Percentiles rank a stretch among this genome's conserved stretches.
These are phyloP conservation scores for Plicaturopsis crispa DNA, from an alignment of 768 basidiomycete species.

Conservation along the genomic window DNA sequence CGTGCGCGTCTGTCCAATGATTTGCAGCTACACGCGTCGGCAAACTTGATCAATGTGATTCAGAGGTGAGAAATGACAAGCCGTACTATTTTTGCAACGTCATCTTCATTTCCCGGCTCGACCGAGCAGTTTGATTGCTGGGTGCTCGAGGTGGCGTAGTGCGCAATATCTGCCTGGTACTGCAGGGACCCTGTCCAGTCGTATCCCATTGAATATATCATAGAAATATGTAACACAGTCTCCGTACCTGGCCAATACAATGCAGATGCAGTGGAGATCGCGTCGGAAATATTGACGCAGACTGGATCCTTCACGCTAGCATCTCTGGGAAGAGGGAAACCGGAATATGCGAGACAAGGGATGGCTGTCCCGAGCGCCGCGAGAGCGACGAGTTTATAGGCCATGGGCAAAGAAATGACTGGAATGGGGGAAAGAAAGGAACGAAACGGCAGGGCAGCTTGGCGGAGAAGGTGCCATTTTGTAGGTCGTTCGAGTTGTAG, in stretches of 20 bases:
- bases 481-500: too few species aligned
- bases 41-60: neutral
- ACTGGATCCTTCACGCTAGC: neutral
- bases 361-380: too few species aligned
- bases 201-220: neutral
- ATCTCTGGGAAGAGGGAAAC: too few species aligned
- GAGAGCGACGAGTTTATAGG: too few species aligned
- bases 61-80: neutral
- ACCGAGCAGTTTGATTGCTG: slow-evolving; percentile 8
- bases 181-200: neutral
- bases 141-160: slow-evolving; percentile 2
- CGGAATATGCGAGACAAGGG: too few species aligned
- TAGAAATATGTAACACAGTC: neutral
- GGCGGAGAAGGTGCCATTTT: too few species aligned
- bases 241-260: slow-evolving; percentile 7
- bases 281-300: neutral
- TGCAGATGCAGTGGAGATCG: slow-evolving; percentile 5
- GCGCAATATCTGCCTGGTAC: slow-evolving; percentile 5
- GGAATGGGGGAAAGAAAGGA: too few species aligned
- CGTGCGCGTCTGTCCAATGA: slow-evolving; percentile 6
- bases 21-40: slow-evolving; percentile 5
- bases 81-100: slow-evolving; percentile 7
- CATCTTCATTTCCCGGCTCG: slow-evolving; percentile 9
- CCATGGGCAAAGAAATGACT: too few species aligned
- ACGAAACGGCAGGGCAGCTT: too few species aligned